Evolutionary conservation across 2,329 filamentous ascomycete genomes (phyloP), one percentile per base, ranked within the genome.

Genomic region (Microdochium trichocladiopsis): DNA sequence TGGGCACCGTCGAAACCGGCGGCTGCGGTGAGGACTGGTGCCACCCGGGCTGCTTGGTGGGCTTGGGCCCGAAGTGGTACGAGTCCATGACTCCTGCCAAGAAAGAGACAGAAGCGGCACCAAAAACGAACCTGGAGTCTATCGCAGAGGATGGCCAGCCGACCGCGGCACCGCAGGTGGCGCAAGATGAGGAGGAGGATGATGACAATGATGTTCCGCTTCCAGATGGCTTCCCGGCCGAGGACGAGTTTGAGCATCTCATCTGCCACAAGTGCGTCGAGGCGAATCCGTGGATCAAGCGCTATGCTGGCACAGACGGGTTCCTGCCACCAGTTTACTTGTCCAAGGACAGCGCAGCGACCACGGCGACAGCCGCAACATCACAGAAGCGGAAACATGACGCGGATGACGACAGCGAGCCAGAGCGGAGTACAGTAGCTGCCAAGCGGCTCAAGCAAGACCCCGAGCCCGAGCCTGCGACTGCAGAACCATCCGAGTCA

Each of bases 1-100:
- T 97, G 1, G 91, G 90, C 1, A 87, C 83, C 0, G 77, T 81
- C 12, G 87, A 93, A 58, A 85, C 86, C 1, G 92, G 92, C 16
- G 93, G 92, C 4, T 97, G 93, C 69, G 93, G 93, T 12, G 93
- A 97, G 71, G 93, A 97, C 65, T 97, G 93, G 93, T 97, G 90
- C 79, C 93, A 97, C 71, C 90, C 93, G 0, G 91, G 94, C 56
- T 97, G 93, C 65, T 73, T 97, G 8, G 83, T 96, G 49, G 92
- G 92, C 5, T 72, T 95, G 59, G 84, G 86, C 1, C 81, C 90
- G 11, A 79, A 83, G 54, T 92, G 88, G 83, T 83, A 77, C 57
- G 83, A 86, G 63, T 77, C 72, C 62, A 73, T 69, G 68, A 64
- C 53, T 8, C 70, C 71, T 47, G 45, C 57, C 16, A 70, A 70